Evolutionary conservation across 1,284 basidiomycete genomes (phyloP).

Genomic region (Cryptococcus hybrid): DNA sequence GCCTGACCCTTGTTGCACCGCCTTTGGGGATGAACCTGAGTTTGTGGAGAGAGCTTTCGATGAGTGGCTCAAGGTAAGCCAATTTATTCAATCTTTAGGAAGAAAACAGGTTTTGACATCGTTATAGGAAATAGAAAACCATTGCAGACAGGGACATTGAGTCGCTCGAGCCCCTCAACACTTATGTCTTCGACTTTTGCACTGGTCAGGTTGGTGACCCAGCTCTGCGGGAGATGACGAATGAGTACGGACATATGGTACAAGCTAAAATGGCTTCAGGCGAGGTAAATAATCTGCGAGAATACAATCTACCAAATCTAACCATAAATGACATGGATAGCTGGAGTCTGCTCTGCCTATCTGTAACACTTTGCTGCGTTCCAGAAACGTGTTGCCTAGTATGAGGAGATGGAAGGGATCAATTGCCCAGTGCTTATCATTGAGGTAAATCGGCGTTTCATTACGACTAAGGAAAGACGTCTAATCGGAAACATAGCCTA

Average conservation of each 20-base stretch:
- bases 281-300: conserved; percentile 7
- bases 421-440: conserved; percentile 15
- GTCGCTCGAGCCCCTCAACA: conserved; percentile 20
- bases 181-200: conserved; percentile 19
- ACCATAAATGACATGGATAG: background rate
- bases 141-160: conserved; percentile 14
- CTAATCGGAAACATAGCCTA: background rate
- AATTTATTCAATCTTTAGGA: background rate
- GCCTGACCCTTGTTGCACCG: conserved; percentile 13
- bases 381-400: background rate
- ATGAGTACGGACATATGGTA: conserved; percentile 17
- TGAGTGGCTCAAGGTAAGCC: conserved; percentile 24
- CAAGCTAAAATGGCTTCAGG: conserved; percentile 7
- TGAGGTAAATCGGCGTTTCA: conserved; percentile 6
- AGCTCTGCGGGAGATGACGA: conserved; percentile 17
- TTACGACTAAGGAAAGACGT: background rate
- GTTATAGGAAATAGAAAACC: conserved; percentile 9
- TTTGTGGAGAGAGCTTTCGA: conserved; percentile 11
- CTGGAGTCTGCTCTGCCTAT: conserved; percentile 12
- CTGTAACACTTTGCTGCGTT: conserved; percentile 2
- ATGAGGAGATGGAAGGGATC: conserved; percentile 2
- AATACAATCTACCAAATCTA: background rate
- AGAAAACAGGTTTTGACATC: too few species aligned
- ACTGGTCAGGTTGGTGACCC: conserved; percentile 6
- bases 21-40: conserved; percentile 11